phyloP scores from a whole-genome alignment of 2,329 filamentous ascomycete genomes.

The Botrytis elliptica region DNA sequence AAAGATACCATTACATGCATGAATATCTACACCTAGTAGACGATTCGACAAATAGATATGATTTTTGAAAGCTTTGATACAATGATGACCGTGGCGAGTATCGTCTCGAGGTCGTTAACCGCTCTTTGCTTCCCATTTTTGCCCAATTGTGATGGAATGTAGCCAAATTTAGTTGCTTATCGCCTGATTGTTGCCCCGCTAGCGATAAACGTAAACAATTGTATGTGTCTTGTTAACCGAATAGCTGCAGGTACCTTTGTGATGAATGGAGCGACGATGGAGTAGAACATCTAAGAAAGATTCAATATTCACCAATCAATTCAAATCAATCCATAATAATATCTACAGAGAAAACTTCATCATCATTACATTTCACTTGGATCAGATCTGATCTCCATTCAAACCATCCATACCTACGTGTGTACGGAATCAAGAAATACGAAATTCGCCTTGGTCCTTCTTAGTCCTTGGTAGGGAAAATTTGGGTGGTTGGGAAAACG shows the following conservation, averaged over 20 bases:
- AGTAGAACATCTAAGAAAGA: not conserved
- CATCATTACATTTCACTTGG: not conserved
- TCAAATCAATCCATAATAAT: not conserved
- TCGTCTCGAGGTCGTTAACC: not conserved
- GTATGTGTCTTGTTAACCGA: not conserved
- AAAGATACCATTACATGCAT: not conserved
- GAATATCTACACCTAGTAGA: not conserved
- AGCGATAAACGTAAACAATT: not conserved
- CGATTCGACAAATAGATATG: not conserved
- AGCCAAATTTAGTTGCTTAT: constrained; percentile 3
- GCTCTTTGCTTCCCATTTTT: not conserved
- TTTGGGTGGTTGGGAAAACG: constrained; percentile 16
- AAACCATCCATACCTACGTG: not conserved
- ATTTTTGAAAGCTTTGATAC: not conserved
- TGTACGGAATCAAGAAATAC: not conserved
- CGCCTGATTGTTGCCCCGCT: constrained; percentile 8
- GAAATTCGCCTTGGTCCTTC: not conserved
- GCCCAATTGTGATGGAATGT: not conserved
- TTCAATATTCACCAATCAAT: not conserved
- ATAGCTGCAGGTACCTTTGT: constrained; percentile 3
- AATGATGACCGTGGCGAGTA: not conserved
- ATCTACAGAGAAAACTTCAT: not conserved
- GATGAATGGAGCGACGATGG: not conserved
- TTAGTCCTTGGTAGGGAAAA: constrained; percentile 3
- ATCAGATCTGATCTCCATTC: constrained; percentile 3